A percentile compares a stretch with the other conserved stretches of the same genome.
These are phyloP conservation scores for Teunomyces lycoperdinae DNA, from an alignment of 805 yeast species.

Conservation along the genomic window DNA sequence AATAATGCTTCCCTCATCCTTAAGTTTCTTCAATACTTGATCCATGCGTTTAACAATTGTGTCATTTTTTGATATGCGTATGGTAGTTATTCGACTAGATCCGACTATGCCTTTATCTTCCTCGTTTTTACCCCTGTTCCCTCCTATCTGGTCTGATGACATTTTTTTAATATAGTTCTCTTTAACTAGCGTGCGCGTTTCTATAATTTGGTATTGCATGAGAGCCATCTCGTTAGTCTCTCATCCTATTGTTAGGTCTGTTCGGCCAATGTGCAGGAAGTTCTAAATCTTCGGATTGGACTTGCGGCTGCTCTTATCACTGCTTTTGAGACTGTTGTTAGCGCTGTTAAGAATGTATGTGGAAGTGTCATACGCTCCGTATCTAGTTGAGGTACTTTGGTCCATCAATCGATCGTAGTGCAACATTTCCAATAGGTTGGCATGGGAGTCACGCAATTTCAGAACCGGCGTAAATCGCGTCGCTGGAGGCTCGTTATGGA, in stretches of 20 bases:
- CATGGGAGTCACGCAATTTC: slow-evolving; percentile 17
- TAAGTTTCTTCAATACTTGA: slow-evolving; percentile 9
- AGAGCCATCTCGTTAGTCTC: neutral
- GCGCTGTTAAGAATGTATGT: slow-evolving; percentile 5
- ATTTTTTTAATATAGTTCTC: too few relatives aligned
- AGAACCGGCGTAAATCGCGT: slow-evolving; percentile 10
- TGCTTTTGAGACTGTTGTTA: slow-evolving; percentile 8
- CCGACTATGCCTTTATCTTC: slow-evolving; percentile 6
- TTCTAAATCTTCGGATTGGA: neutral
- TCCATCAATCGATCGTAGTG: slow-evolving; percentile 16
- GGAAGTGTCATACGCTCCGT: slow-evolving; percentile 14
- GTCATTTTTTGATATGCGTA: slow-evolving; percentile 15
- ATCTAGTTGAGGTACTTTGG: slow-evolving; percentile 9
- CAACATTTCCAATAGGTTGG: slow-evolving; percentile 20
- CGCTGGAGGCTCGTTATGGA: slow-evolving; percentile 19
- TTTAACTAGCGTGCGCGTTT: slow-evolving; percentile 5
- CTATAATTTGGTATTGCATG: neutral
- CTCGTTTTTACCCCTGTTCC: too few relatives aligned
- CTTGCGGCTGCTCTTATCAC: slow-evolving; percentile 6
- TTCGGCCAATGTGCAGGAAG: neutral
- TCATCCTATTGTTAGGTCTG: too few relatives aligned
- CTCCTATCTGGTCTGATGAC: too few relatives aligned
- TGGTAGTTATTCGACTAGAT: slow-evolving; percentile 4
- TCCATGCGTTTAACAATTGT: slow-evolving; percentile 14
- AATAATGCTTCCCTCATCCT: slow-evolving; percentile 10